Evolutionary conservation across 2,329 filamentous ascomycete genomes (phyloP).

Genomic region (Penicillium sp.): DNA sequence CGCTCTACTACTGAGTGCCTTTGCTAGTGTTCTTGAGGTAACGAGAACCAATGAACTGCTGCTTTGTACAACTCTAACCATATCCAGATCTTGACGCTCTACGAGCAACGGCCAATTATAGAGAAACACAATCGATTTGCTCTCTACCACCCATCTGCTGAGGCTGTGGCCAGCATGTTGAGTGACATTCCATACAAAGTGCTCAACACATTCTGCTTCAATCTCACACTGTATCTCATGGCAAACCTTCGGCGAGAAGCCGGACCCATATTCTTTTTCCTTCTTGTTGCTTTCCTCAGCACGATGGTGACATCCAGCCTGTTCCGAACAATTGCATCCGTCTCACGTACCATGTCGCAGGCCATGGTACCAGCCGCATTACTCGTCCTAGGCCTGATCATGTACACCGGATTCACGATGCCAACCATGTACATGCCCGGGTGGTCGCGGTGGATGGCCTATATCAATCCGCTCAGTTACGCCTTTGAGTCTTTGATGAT

Average conservation of each 20-base stretch:
- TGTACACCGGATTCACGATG: slow-evolving; percentile 52
- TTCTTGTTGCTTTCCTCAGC: slow-evolving; percentile 69
- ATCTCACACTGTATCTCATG: slow-evolving; percentile 79
- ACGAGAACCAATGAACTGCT: slow-evolving; percentile 22
- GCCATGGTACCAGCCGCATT: slow-evolving; percentile 57
- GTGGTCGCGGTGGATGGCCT: slow-evolving; percentile 82
- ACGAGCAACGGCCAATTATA: too few relatives aligned
- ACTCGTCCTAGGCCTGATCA: slow-evolving; percentile 42
- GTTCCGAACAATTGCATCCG: slow-evolving; percentile 72
- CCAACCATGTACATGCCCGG: slow-evolving; percentile 62
- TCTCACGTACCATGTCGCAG: slow-evolving; percentile 63
- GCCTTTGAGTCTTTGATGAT: slow-evolving; percentile 78
- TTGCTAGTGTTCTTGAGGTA: slow-evolving; percentile 70
- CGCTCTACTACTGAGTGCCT: slow-evolving; percentile 78
- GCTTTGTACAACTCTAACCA: slow-evolving; percentile 18
- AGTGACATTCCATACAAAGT: slow-evolving; percentile 69
- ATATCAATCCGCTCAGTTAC: slow-evolving; percentile 75
- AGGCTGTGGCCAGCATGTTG: slow-evolving; percentile 9
- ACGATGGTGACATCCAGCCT: slow-evolving; percentile 78
- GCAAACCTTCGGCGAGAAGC: slow-evolving; percentile 71
- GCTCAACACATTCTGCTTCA: slow-evolving; percentile 69
- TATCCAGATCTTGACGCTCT: too few relatives aligned
- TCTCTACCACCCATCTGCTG: too few relatives aligned
- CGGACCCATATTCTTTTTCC: slow-evolving; percentile 79
- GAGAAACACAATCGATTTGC: too few relatives aligned